Evolutionary conservation across 140 eudicot species (phyloP).

Genomic region (Oenanthe javanica): DNA sequence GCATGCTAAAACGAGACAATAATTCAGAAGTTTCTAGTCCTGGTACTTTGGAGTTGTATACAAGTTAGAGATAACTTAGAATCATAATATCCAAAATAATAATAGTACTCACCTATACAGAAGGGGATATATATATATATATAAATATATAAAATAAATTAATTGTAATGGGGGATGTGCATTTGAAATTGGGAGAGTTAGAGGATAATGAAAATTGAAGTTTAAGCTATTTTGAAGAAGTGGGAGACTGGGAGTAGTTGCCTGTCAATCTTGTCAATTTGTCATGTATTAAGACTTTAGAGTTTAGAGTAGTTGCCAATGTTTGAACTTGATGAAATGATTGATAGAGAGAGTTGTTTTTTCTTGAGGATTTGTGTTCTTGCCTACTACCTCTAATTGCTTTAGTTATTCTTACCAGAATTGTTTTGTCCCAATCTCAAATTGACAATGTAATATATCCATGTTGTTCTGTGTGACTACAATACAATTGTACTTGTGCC

Average conservation of each 20-base stretch:
- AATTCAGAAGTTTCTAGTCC: conserved; percentile 2
- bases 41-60: neutral
- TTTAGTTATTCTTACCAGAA: neutral
- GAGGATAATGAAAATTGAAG: neutral
- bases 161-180: neutral
- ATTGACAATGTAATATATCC: neutral
- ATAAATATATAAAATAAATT: neutral
- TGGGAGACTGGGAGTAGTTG: conserved; percentile 6
- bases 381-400: neutral
- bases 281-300: neutral
- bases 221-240: neutral
- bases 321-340: neutral
- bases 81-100: neutral
- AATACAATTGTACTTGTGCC: too few relatives aligned
- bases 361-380: neutral
- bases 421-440: neutral
- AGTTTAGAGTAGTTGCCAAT: neutral
- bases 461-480: too few relatives aligned
- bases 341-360: neutral
- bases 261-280: neutral
- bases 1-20: neutral
- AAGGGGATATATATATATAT: neutral
- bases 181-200: neutral
- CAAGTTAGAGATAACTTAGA: conserved; percentile 1
- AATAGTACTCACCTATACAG: neutral